Percentiles rank a stretch among this genome's conserved stretches.
Conservation (phyloP, 2,329 filamentous ascomycete species). For the Paecilomyces formosus region DNA sequence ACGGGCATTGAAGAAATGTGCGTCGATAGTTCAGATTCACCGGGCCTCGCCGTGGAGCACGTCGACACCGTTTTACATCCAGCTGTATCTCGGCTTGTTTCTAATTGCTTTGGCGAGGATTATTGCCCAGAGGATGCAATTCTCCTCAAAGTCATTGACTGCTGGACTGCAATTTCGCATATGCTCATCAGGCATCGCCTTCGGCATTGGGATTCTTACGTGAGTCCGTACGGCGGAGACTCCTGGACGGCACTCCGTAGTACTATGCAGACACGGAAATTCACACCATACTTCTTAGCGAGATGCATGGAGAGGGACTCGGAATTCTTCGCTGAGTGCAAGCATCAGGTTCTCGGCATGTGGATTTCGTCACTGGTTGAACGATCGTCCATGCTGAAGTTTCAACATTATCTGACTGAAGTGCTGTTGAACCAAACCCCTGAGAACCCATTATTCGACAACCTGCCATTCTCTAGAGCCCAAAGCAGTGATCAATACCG, state of each 20-base stretch:
- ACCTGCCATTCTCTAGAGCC: constrained; percentile 49
- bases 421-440: constrained; percentile 43
- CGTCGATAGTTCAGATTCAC: constrained; percentile 22
- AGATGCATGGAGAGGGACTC: constrained; percentile 36
- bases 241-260: constrained; percentile 41
- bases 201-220: constrained; percentile 49
- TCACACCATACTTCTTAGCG: constrained; percentile 39
- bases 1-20: constrained; percentile 44
- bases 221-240: constrained; percentile 46
- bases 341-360: constrained; percentile 41
- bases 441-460: constrained; percentile 44
- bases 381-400: constrained; percentile 53
- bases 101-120: constrained; percentile 56
- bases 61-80: constrained; percentile 40
- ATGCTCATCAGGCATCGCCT: constrained; percentile 39
- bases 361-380: constrained; percentile 53
- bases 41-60: constrained; percentile 19
- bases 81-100: constrained; percentile 47
- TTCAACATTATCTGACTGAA: constrained; percentile 51
- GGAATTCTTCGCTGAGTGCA: constrained; percentile 38
- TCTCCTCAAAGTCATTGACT: constrained; percentile 45
- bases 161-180: constrained; percentile 47
- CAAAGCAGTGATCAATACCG: constrained; percentile 30
- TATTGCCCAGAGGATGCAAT: constrained; percentile 46
- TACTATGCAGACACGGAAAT: constrained; percentile 42